phyloP scores from a whole-genome alignment of 805 yeast genomes.

The Soucietia sequanensis region DNA sequence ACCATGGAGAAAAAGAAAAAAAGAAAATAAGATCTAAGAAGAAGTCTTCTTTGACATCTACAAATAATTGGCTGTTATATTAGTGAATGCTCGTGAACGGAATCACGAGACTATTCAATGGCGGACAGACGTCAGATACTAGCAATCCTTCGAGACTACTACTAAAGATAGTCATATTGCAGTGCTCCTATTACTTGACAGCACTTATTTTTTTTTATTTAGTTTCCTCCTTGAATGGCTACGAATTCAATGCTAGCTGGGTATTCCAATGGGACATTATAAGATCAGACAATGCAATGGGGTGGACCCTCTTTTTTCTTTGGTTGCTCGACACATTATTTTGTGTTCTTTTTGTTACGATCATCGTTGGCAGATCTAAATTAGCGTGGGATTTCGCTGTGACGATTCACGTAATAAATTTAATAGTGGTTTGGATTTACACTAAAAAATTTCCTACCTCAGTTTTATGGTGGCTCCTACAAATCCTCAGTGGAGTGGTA shows the following conservation, averaged over 20 bases:
- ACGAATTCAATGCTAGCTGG: constrained; percentile 64
- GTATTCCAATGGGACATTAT: constrained; percentile 79
- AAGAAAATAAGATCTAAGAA: too few species aligned
- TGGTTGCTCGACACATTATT: constrained; percentile 86
- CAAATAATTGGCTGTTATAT: too few species aligned
- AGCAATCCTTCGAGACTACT: constrained; percentile 32
- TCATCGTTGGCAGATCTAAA: constrained; percentile 89
- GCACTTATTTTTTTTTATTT: constrained; percentile 67
- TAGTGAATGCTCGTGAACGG: constrained; percentile 17
- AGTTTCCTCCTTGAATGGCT: constrained; percentile 68
- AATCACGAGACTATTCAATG: constrained; percentile 23
- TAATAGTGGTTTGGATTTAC: constrained; percentile 65
- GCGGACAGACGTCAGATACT: constrained; percentile 22
- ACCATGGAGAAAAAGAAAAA: too few species aligned
- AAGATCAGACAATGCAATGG: constrained; percentile 73
- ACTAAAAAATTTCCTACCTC: constrained; percentile 70
- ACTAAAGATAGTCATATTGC: constrained; percentile 74
- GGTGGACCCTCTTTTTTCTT: constrained; percentile 65
- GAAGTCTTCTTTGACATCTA: too few species aligned
- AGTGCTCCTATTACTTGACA: constrained; percentile 71
- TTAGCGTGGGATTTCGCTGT: constrained; percentile 95
- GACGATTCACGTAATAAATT: constrained; percentile 83
- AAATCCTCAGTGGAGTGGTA: constrained; percentile 61
- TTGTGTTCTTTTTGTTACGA: constrained; percentile 79
- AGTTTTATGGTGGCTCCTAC: constrained; percentile 83